phyloP scores from a whole-genome alignment of 768 basidiomycete species.

The Mycena rebaudengoi region DNA sequence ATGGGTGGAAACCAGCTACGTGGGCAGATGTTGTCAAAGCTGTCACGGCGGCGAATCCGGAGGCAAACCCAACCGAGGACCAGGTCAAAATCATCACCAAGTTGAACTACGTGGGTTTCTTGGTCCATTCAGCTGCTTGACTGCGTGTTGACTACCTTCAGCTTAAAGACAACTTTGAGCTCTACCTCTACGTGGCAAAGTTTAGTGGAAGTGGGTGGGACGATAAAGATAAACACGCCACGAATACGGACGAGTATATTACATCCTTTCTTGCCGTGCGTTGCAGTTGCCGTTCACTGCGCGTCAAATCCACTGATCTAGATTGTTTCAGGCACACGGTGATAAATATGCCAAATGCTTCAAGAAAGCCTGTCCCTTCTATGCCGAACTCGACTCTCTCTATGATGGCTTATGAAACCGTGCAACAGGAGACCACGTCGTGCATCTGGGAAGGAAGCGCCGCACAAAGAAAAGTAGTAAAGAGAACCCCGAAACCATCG shows the following conservation, averaged over 20 bases:
- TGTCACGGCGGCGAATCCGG: background rate
- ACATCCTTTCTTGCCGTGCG: background rate
- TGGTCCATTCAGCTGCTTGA: background rate
- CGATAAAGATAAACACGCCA: background rate
- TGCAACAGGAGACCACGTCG: background rate
- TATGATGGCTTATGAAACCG: background rate
- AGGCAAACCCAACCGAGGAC: background rate
- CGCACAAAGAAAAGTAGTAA: background rate
- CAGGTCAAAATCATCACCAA: background rate
- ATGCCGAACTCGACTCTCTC: background rate
- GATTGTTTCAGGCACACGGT: background rate
- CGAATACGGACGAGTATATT: background rate
- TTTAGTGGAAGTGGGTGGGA: background rate
- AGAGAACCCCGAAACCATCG: background rate
- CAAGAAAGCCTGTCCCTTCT: background rate
- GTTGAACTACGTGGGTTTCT: background rate
- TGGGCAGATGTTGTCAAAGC: background rate
- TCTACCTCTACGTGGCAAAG: background rate
- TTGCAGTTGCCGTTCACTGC: background rate
- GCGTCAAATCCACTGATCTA: background rate
- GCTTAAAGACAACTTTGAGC: background rate
- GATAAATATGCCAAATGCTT: background rate
- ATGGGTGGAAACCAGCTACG: background rate
- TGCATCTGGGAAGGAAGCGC: background rate
- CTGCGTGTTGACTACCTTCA: background rate